Evolutionary conservation across 2,329 filamentous ascomycete species (phyloP).

Genomic region (Aspergillus thermomutatus): DNA sequence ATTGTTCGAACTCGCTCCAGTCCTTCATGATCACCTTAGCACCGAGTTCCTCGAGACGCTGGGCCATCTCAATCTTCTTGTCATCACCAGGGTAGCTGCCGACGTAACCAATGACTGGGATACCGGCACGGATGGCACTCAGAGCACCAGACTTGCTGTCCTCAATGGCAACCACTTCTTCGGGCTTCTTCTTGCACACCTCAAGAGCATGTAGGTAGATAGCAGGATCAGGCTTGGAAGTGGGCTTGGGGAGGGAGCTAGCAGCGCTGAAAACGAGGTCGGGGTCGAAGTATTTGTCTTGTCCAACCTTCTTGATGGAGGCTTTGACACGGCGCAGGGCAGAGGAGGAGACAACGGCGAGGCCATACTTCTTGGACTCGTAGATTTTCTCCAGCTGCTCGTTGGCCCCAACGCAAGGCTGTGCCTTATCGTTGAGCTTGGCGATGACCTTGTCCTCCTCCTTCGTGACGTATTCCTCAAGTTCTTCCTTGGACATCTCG

Average conservation of each 20-base stretch:
- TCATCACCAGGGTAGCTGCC: conserved; percentile 65
- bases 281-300: conserved; percentile 74
- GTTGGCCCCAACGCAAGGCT: conserved; percentile 67
- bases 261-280: conserved; percentile 79
- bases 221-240: conserved; percentile 85
- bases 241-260: conserved; percentile 72
- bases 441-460: conserved; percentile 82
- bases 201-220: conserved; percentile 79
- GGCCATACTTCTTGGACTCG: conserved; percentile 61
- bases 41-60: conserved; percentile 59
- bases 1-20: conserved; percentile 46
- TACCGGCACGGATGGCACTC: conserved; percentile 72
- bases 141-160: conserved; percentile 83
- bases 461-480: conserved; percentile 68
- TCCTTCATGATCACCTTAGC: conserved; percentile 58
- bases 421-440: conserved; percentile 67
- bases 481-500: conserved; percentile 62
- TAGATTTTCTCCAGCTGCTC: conserved; percentile 64
- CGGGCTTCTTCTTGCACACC: conserved; percentile 66
- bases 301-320: conserved; percentile 72
- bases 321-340: conserved; percentile 75
- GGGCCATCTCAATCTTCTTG: conserved; percentile 64
- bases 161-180: conserved; percentile 77
- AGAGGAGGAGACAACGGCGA: conserved; percentile 78
- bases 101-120: conserved; percentile 80